A percentile compares a stretch with the other conserved stretches of the same genome.
Conservation (phyloP, 2,329 filamentous ascomycete species). For the Phyllosticta capitalensis region DNA sequence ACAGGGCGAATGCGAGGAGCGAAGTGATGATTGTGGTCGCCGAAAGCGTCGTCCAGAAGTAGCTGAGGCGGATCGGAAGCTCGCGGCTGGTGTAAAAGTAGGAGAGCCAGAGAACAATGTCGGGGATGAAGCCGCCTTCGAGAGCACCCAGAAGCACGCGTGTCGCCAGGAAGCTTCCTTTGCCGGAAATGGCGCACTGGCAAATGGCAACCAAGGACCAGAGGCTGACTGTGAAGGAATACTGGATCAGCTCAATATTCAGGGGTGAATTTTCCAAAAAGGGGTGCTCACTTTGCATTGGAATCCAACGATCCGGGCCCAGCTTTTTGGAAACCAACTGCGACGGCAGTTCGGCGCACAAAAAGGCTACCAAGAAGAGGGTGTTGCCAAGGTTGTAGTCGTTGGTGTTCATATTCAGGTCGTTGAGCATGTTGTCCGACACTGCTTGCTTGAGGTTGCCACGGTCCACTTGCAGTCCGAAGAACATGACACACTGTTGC, state of each 20-base stretch:
- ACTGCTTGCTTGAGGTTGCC: conserved; percentile 38
- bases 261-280: too few species aligned
- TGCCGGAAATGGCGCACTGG: conserved; percentile 26
- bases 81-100: conserved; percentile 35
- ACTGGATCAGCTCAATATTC: too few species aligned
- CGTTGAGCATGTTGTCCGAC: conserved; percentile 30
- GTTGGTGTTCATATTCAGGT: conserved; percentile 22
- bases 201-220: conserved; percentile 29
- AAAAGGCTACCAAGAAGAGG: conserved; percentile 31
- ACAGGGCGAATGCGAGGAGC: conserved; percentile 30
- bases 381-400: conserved; percentile 13
- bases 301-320: conserved; percentile 37
- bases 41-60: conserved; percentile 34
- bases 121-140: conserved; percentile 26
- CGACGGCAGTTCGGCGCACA: conserved; percentile 41
- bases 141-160: conserved; percentile 32
- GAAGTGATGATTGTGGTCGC: conserved; percentile 29
- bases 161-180: conserved; percentile 28
- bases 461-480: conserved; percentile 37
- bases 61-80: conserved; percentile 32
- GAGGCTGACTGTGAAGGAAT: too few species aligned
- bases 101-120: conserved; percentile 32
- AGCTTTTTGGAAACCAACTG: conserved; percentile 43
- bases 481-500: conserved; percentile 43
- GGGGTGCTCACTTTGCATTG: too few species aligned